Conservation (phyloP, 176 grass and related monocot genomes). For the Rhynchospora tenuis region DNA sequence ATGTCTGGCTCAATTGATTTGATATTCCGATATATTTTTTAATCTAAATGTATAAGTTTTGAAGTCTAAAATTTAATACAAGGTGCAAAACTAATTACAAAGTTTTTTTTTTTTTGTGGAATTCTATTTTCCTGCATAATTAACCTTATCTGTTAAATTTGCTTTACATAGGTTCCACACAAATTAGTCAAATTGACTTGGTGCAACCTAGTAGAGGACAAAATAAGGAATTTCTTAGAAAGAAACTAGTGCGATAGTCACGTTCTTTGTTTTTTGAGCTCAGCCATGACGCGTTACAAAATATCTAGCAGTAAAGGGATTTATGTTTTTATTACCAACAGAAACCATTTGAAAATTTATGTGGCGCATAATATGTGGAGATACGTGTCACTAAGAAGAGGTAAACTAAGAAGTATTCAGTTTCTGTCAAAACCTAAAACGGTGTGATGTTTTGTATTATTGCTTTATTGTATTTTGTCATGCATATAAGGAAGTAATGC, state of each 20-base stretch:
- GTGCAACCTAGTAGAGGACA: background rate
- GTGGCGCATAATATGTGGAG: background rate
- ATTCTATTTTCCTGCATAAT: background rate
- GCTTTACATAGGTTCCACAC: background rate
- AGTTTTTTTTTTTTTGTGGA: background rate
- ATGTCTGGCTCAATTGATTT: background rate
- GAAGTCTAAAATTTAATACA: background rate
- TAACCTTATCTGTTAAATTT: background rate
- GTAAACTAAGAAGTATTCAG: too few species aligned
- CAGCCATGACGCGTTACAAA: background rate
- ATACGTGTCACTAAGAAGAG: background rate
- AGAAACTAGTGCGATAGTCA: background rate
- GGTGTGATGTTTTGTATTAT: too few species aligned
- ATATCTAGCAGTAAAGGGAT: background rate
- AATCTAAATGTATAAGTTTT: background rate
- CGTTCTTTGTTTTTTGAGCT: background rate
- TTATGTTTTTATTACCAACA: background rate
- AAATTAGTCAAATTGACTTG: background rate
- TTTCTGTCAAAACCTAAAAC: too few species aligned
- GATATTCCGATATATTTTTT: background rate
- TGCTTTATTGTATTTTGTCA: background rate
- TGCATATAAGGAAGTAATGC: background rate
- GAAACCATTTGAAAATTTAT: background rate
- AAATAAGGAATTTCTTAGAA: background rate
- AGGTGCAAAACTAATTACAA: too few species aligned